Base-by-base conservation (phyloP, 768 basidiomycete species). In the Auriscalpium vulgare region DNA sequence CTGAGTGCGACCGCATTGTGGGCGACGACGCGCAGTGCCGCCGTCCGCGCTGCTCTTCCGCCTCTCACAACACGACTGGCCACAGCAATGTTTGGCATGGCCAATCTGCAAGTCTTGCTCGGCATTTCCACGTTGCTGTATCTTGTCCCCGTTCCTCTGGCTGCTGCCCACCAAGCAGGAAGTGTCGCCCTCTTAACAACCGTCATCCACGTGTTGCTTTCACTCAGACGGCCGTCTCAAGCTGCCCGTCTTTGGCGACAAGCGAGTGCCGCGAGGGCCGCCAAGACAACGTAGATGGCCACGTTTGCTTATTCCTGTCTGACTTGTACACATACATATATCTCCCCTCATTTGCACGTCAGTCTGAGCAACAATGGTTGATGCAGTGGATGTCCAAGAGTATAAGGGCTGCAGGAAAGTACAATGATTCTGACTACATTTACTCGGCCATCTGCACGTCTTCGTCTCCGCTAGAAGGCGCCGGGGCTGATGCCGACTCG, bases 111-210 rank as follows among this genome's bases (percentile, higher is more conserved):
- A 69, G 91, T 90, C 35, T 67, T 78, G 2, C 73, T 89, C 6
- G 87, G 87, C 4, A 81, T 89, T 58, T 76, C 87, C 23, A 99
- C 97, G 0, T 72, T 98, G 21, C 68, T 97, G 11, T 95, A 95
- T 70, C 80, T 97, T 38, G 97, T 98, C 2, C 97, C 97, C 1
- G 81, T 92, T 1, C 91, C 91, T 2, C 73, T 98, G 3, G 97
- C 97, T 8, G 92, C 95, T 11, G 79, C 86, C 36, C 97, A 99
- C 68, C 97, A 99, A 69, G 95, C 92, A 0, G 97, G 95, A 6
- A 95, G 93, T 64, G 88, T 98, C 8, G 78, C 87, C 40, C 74
- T 99, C 8, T 73, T 99, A 48, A 94, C 88, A 19, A 81, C 88
- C 5, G 82, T 93, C 78, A 68, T 93, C 2, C 91, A 91, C 51